Conservation (phyloP, 176 grass and related monocot species). For the Saccharum spontaneum region DNA sequence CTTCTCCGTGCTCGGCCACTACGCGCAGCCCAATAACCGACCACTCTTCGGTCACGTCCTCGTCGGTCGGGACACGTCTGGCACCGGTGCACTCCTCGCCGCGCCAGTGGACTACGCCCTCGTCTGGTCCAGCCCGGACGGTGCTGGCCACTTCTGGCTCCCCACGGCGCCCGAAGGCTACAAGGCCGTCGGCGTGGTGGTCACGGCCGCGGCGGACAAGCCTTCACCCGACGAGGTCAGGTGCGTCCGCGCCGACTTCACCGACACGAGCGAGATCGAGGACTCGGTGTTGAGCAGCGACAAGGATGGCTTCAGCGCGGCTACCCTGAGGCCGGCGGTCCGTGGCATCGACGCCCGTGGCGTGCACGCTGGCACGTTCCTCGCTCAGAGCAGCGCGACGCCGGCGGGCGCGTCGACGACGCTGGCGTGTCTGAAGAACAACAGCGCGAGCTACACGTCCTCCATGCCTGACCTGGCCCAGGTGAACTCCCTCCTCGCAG, state of each 20-base stretch:
- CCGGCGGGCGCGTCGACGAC: conserved; percentile 13
- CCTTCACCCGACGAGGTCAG: conserved; percentile 49
- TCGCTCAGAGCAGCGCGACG: conserved; percentile 16
- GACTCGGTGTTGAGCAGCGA: conserved; percentile 46
- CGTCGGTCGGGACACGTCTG: conserved; percentile 38
- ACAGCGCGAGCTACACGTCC: conserved; percentile 31
- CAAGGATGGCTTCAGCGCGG: conserved; percentile 51
- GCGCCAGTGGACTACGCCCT: conserved; percentile 54
- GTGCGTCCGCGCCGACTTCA: conserved; percentile 74
- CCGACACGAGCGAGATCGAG: conserved; percentile 60
- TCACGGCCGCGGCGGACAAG: conserved; percentile 56
- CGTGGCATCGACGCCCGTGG: conserved; percentile 58
- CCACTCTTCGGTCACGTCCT: conserved; percentile 64
- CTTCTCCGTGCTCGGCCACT: conserved; percentile 62
- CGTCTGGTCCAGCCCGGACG: conserved; percentile 73
- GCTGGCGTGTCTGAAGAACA: conserved; percentile 77
- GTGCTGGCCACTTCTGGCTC: conserved; percentile 72
- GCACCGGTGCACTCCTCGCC: conserved; percentile 24
- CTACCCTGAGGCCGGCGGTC: conserved; percentile 37
- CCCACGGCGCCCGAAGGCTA: conserved; percentile 45
- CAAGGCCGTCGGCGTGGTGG: conserved; percentile 46
- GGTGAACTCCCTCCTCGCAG: conserved; percentile 51
- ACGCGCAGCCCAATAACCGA: conserved; percentile 73
- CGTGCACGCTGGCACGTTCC: conserved; percentile 64
- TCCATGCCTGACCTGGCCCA: conserved; percentile 71